These are phyloP conservation scores for Blattamonas nauphoetae DNA, from an alignment of 78 protist genomes.

Conservation along the genomic window DNA sequence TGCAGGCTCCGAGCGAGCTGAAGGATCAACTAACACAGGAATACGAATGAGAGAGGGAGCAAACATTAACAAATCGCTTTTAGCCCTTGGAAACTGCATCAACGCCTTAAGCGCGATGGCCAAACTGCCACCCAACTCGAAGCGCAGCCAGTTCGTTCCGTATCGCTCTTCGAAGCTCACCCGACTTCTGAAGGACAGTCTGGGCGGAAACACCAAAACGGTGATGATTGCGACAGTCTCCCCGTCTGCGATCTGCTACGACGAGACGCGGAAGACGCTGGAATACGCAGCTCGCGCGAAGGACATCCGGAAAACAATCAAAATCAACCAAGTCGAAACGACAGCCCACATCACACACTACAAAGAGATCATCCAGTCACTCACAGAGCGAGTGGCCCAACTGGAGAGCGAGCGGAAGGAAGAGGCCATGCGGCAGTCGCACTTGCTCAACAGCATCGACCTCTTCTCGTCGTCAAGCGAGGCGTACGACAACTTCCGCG, in stretches of 20 bases:
- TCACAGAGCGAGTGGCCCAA: neutral
- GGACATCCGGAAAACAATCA: constrained; percentile 19
- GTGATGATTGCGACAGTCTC: constrained; percentile 81
- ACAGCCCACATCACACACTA: neutral
- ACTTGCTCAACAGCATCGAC: too few relatives aligned
- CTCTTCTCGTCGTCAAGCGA: too few relatives aligned
- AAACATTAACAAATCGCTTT: constrained; percentile 67
- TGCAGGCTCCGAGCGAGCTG: constrained; percentile 29
- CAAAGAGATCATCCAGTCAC: neutral
- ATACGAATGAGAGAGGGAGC: constrained; percentile 51
- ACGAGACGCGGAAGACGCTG: constrained; percentile 83
- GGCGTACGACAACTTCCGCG: too few relatives aligned
- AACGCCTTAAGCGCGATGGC: constrained; percentile 56
- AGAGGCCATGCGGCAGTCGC: too few relatives aligned
- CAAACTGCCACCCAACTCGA: constrained; percentile 39
- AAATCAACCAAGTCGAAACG: neutral
- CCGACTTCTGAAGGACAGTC: neutral
- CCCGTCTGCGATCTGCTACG: constrained; percentile 24
- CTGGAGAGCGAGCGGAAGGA: too few relatives aligned
- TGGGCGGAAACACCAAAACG: constrained; percentile 90
- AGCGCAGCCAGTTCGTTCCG: constrained; percentile 2
- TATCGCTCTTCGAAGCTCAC: neutral
- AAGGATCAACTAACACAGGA: constrained; percentile 7
- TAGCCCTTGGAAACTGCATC: constrained; percentile 76
- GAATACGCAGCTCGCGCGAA: constrained; percentile 80